Base-by-base conservation (phyloP, 2,329 filamentous ascomycete species). In the Xylaria sp. region DNA sequence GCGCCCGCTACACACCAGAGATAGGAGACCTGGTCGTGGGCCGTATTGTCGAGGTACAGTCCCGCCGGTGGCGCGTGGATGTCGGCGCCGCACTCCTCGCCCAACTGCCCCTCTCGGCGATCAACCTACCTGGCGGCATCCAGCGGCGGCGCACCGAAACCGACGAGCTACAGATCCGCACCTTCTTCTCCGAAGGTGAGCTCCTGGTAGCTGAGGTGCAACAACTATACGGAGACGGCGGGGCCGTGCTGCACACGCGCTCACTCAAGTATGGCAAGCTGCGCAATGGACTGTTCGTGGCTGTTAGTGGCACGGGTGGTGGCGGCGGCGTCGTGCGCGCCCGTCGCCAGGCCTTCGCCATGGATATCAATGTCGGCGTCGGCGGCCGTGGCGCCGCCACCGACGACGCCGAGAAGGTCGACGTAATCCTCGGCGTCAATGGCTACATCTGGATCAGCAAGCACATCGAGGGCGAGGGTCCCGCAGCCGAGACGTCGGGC, bases 161-260 rank as follows among this genome's bases (percentile, higher is more conserved):
- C 17, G 96, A 99, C 79, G 96, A 98, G 83, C 85, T 99, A 74
- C 96, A 98, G 81, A 98, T 99, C 80, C 89, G 96, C 57, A 93
- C 90, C n/a, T 99, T 97, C 81, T 98, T 99, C 82, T 90, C 91
- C 61, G 96, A 99, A 80, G 96, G 96, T 13, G 96, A 99, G 78
- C 82, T 99, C 59, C 83, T 99, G 17, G 92, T 98, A 20, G 96
- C 96, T 0, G 96, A 99, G 81, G 96, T 99, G 61, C 96, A 99
- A 85, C 88, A 89, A 73, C 84, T 99, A 61, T 93, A 94, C 78
- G 86, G 89, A 65, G 95, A 98, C 80, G 95, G 94, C 65, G 90
- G 89, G 1, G 94, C 96, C 0, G 90, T 90, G 65, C 83, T 99
- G 76, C 96, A 99, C 81, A 98, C 96, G 9, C 89, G 96, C 67